Evolutionary conservation across 2,329 filamentous ascomycete species (phyloP), one percentile per base, ranked within the genome.

Genomic region (Thelonectria rubi): DNA sequence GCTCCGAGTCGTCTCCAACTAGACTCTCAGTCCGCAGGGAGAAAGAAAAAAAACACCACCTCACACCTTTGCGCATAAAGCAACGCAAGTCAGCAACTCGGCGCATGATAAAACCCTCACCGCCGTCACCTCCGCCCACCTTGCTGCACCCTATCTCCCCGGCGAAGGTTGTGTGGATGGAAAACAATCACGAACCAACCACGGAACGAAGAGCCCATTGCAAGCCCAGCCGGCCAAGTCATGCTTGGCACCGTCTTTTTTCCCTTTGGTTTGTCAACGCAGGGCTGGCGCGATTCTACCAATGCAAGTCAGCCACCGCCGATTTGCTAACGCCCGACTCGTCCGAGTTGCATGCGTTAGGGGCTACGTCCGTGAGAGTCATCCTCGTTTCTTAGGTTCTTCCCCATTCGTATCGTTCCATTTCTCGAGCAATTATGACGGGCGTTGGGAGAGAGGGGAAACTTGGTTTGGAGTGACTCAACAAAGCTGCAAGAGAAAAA

Each of bases 41-140:
- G n/a, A n/a, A n/a, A n/a, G n/a, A 7, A 4, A 24, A 8, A 56
- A 11, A 45, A 21, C 24, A 50, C 42, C 40, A 55, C 32, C 46
- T 47, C 50, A 39, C 55, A 42, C 40, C 30, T 52, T 47, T 58
- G 47, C 49, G 14, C 34, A 37, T 37, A 14, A n/a, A 37, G 15
- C 34, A 14, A 37, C 34, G 34, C 34, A 37, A 14, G 34, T 37
- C 34, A 14, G 34, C 34, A 37, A 3, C 11, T 14, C 34, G n/a
- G 21, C 18, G 42, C 42, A 45, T 45, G 17, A 43, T 18, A 43
- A 43, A 43, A 43, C n/a, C 40, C 42, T 55, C 52, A 55, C 52
- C 52, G 52, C 52, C 52, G 40, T 55, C 52, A 55, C 52, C 42
- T 34, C 50, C 30, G 45, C 57, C 37, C 30, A 14, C 21, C 34